Evolutionary conservation across 148 eudicot genomes (phyloP).

Genomic region (Salicornia ramosissima): DNA sequence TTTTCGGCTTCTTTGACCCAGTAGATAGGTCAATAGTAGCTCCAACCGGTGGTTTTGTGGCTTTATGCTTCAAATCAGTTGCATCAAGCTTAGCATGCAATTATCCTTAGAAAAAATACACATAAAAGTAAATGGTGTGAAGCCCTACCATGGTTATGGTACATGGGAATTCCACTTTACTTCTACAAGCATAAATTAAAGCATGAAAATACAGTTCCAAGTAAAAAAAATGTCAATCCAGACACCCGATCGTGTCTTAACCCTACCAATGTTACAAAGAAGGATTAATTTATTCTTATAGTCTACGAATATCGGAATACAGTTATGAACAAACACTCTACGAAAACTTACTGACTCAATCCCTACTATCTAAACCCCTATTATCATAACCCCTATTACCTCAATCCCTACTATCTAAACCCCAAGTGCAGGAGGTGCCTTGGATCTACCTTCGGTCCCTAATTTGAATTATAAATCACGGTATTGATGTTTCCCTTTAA

Average conservation of each 20-base stretch:
- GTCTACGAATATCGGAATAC: too few species aligned
- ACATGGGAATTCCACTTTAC: not conserved
- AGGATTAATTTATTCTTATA: too few species aligned
- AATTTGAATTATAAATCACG: too few species aligned
- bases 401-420: too few species aligned
- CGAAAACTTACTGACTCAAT: too few species aligned
- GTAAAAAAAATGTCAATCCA: not conserved
- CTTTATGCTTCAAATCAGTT: conserved; percentile 52
- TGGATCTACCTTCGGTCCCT: too few species aligned
- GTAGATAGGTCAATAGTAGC: conserved; percentile 19
- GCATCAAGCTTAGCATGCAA: conserved; percentile 49
- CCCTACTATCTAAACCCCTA: too few species aligned
- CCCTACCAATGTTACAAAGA: not conserved
- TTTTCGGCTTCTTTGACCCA: conserved; percentile 35
- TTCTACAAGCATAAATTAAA: not conserved
- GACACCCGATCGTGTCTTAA: too few species aligned
- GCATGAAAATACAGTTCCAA: not conserved
- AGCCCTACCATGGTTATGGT: not conserved
- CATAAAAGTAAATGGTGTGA: conserved; percentile 17
- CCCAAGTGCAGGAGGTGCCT: too few species aligned
- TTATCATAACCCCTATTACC: too few species aligned
- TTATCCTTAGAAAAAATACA: conserved; percentile 19
- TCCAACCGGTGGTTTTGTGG: conserved; percentile 24
- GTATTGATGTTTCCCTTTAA: too few species aligned
- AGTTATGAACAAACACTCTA: too few species aligned